Base-by-base conservation (phyloP, 805 yeast species). In the Maudiozyma barnettii region DNA sequence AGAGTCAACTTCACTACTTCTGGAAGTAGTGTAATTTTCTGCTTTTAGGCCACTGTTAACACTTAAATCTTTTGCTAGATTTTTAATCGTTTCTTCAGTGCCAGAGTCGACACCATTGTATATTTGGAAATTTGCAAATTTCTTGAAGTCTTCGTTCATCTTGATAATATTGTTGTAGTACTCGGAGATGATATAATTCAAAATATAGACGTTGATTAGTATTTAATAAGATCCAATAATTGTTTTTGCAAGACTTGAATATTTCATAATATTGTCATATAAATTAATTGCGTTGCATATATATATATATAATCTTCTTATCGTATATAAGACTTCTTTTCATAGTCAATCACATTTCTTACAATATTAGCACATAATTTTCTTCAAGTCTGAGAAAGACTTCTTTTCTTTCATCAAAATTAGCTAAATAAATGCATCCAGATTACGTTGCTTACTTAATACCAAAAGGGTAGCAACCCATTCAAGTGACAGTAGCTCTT, bases 21-120 rank as follows among this genome's bases (percentile, higher is more conserved):
- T 19, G 19, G 36, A 33, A 16, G 20, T 21, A 9, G 26, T 9
- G 8, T 38, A 21, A 12, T 37, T 26, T 5, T 41, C 19, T 7
- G n/a, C 18, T 21, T 23, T 38, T 8, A 16, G 12, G 10, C n/a
- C 23, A 26, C 41, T 36, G 10, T 37, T n/a, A 31, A 5, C 4
- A n/a, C 68, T 59, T 38, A 68, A 56, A 13, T 69, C 63, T 51
- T 71, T 60, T 18, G 73, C 75, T 53, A 71, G 60, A 1, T 62
- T 50, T n/a, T 64, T 62, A 45, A 71, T 63, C 37, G 65, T 65
- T 6, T 53, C 58, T 18, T 52, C 58, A 21, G 64, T 60, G 8
- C 52, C 49, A 7, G 52, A 51, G 49, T 64, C 60, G 44, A 69
- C 68, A 3, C 74, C 75, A 23, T 43, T 30, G 21, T 46, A 46